phyloP scores from a whole-genome alignment of 169 alveolate species.

The Eimeria necatrix region DNA sequence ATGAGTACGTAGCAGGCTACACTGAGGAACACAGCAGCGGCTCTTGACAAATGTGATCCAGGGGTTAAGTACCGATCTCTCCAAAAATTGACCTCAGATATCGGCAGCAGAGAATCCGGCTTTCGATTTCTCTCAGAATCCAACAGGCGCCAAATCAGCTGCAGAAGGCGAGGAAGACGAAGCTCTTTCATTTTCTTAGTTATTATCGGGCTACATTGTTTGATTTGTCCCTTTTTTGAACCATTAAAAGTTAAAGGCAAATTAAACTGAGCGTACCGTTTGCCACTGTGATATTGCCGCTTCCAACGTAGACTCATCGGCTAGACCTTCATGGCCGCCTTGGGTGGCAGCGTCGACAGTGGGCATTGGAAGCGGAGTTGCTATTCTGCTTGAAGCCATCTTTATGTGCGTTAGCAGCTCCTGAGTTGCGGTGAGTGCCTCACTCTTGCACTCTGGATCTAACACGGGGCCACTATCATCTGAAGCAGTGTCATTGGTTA shows the following conservation, averaged over 20 bases:
- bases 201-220: background rate
- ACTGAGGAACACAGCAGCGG: too few species aligned
- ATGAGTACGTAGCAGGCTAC: too few species aligned
- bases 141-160: slow-evolving; percentile 43
- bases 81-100: slow-evolving; percentile 55
- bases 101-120: background rate
- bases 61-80: slow-evolving; percentile 23
- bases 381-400: slow-evolving; percentile 33
- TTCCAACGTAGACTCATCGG: slow-evolving; percentile 12
- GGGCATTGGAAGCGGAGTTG: slow-evolving; percentile 50
- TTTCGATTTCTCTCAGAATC: slow-evolving; percentile 37
- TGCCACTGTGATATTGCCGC: slow-evolving; percentile 35
- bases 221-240: background rate
- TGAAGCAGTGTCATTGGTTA: background rate
- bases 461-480: background rate
- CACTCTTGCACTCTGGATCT: slow-evolving; percentile 30
- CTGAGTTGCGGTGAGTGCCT: slow-evolving; percentile 36
- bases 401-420: slow-evolving; percentile 30
- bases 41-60: too few species aligned
- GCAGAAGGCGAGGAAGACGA: background rate
- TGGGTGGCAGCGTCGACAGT: background rate
- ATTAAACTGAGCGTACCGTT: background rate
- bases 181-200: background rate
- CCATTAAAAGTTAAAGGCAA: background rate
- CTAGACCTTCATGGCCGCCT: background rate